These are phyloP conservation scores for Boletus huronensis DNA, from an alignment of 768 basidiomycete species.

Conservation along the genomic window DNA sequence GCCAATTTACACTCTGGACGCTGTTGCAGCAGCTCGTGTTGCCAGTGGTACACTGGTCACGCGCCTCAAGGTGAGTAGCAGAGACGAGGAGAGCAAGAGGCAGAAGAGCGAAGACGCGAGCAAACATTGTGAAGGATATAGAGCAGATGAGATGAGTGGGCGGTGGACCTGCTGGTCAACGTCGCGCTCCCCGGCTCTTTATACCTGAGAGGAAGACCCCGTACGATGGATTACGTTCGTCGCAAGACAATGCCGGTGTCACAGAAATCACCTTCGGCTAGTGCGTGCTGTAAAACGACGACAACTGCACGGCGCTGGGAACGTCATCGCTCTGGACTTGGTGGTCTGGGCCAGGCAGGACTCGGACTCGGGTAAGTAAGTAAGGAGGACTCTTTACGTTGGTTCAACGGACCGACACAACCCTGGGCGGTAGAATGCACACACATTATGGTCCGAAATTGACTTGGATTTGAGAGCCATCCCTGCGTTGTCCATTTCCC, in stretches of 20 bases:
- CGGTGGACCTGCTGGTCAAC: neutral
- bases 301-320: neutral
- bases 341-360: neutral
- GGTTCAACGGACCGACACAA: neutral
- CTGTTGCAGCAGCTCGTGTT: constrained; percentile 23
- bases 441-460: neutral
- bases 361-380: too few species aligned
- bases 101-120: constrained; percentile 17
- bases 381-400: neutral
- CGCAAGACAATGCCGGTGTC: neutral
- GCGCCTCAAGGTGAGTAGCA: too few species aligned
- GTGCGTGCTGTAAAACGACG: neutral
- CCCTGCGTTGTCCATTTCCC: neutral
- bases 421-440: neutral
- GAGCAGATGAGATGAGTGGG: neutral
- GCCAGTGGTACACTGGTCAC: constrained; percentile 11
- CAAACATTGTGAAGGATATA: constrained; percentile 6
- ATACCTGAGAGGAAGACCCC: constrained; percentile 10
- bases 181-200: neutral
- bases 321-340: neutral
- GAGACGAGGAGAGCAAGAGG: constrained; percentile 16
- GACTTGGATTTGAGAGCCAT: neutral
- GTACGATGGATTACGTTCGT: constrained; percentile 2
- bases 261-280: neutral
- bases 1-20: neutral